Percentiles rank a stretch among this genome's conserved stretches.
Conservation (phyloP, 163 green algal genomes). For the Smithsoniella earleae region DNA sequence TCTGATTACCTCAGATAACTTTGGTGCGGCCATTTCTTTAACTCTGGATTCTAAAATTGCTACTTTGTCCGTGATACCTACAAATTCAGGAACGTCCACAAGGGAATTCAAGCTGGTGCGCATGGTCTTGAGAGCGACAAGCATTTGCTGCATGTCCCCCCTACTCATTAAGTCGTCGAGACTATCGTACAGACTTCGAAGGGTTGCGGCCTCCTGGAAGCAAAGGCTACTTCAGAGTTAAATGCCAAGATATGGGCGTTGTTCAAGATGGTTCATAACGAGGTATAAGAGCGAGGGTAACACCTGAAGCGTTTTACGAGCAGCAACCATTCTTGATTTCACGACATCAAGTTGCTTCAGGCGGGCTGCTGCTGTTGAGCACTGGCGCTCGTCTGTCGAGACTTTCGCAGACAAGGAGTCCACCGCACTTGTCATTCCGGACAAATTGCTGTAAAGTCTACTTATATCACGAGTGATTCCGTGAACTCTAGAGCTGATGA, state of each 20-base stretch:
- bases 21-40: constrained; percentile 2
- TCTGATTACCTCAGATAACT: not conserved
- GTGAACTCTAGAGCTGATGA: constrained; percentile 1
- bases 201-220: constrained; percentile 19
- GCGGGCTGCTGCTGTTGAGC: not conserved
- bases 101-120: constrained; percentile 17
- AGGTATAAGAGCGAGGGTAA: no score
- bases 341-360: constrained; percentile 19
- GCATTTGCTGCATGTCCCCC: constrained; percentile 25
- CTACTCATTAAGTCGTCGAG: constrained; percentile 16
- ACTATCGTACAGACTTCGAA: constrained; percentile 15
- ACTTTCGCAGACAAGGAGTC: not conserved
- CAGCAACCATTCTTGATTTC: constrained; percentile 1
- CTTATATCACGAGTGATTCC: not conserved
- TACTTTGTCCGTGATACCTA: constrained; percentile 26
- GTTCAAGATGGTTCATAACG: no score
- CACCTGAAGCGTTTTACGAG: constrained; percentile 24
- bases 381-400: constrained; percentile 27
- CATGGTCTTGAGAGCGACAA: constrained; percentile 4
- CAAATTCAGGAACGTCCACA: constrained; percentile 25
- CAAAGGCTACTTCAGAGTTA: no score
- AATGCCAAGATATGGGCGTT: no score
- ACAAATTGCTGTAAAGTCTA: not conserved
- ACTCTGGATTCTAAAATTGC: constrained; percentile 14
- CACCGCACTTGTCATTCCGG: constrained; percentile 5